These are phyloP conservation scores for Punica granatum DNA, from an alignment of 345 rosid species.

Conservation along the genomic window DNA sequence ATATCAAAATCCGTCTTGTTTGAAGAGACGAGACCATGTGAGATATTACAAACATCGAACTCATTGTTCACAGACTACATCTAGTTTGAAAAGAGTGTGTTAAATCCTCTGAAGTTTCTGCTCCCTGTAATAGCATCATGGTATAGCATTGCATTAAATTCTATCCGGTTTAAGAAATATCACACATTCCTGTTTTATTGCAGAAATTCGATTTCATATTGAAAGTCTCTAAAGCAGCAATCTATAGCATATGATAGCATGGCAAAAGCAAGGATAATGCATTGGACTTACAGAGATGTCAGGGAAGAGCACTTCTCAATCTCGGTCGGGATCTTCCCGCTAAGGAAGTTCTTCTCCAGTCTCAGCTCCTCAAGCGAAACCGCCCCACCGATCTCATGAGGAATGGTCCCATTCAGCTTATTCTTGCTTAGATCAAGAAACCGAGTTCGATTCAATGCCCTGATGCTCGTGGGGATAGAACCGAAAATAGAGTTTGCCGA, in stretches of 20 bases:
- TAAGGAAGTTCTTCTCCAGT: conserved; percentile 52
- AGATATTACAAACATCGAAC: background rate
- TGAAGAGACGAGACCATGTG: background rate
- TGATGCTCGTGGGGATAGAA: conserved; percentile 49
- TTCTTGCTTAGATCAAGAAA: conserved; percentile 69
- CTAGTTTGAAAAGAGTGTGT: too few species aligned
- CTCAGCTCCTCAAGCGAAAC: conserved; percentile 45
- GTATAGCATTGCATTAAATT: too few species aligned
- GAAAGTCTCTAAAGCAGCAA: background rate
- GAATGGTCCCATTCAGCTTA: conserved; percentile 62
- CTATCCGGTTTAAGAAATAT: too few species aligned
- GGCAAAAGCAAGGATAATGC: too few species aligned
- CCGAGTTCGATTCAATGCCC: conserved; percentile 32
- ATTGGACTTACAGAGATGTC: conserved; percentile 53
- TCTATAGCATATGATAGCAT: background rate
- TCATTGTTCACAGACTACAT: too few species aligned
- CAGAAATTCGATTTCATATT: background rate
- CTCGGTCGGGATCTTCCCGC: conserved; percentile 59
- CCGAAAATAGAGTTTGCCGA: conserved; percentile 65
- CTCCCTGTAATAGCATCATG: background rate
- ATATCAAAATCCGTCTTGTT: background rate
- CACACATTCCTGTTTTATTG: too few species aligned
- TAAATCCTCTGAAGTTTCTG: too few species aligned
- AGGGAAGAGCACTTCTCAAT: conserved; percentile 55
- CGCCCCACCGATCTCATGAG: conserved; percentile 61